A percentile compares a stretch with the other conserved stretches of the same genome.
Evolutionary conservation across 2,329 filamentous ascomycete genomes (phyloP).

Genomic region (Xylariomycetidae sp.): DNA sequence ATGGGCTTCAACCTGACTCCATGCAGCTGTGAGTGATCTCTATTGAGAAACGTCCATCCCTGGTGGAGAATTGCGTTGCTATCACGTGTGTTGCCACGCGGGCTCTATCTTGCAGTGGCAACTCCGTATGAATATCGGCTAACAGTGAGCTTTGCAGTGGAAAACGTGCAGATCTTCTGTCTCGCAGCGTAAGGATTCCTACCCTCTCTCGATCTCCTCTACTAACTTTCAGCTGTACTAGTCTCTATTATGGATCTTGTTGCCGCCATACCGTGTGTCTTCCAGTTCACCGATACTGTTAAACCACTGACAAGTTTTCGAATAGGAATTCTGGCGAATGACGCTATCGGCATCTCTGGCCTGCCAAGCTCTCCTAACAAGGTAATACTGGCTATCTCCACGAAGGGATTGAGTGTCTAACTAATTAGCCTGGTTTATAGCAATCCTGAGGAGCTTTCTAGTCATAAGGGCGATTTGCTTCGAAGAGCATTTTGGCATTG

Average conservation of each 20-base stretch:
- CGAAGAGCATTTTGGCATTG: slow-evolving; percentile 53
- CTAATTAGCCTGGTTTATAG: slow-evolving; percentile 16
- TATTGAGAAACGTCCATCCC: too few relatives aligned
- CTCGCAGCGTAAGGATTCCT: slow-evolving; percentile 42
- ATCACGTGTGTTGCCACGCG: too few relatives aligned
- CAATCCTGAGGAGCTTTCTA: slow-evolving; percentile 38
- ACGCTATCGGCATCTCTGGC: slow-evolving; percentile 49
- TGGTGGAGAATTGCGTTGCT: too few relatives aligned
- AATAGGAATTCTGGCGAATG: slow-evolving; percentile 55
- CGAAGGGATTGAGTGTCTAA: neutral
- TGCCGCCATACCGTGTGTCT: slow-evolving; percentile 44
- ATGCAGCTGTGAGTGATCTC: too few relatives aligned
- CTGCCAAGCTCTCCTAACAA: slow-evolving; percentile 50
- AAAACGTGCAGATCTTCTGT: slow-evolving; percentile 53
- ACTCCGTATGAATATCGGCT: too few relatives aligned
- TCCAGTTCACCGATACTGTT: too few relatives aligned
- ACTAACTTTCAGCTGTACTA: slow-evolving; percentile 18
- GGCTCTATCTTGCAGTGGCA: too few relatives aligned
- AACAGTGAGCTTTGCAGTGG: too few relatives aligned
- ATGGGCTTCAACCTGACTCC: slow-evolving; percentile 51
- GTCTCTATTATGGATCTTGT: slow-evolving; percentile 48
- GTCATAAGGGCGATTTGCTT: slow-evolving; percentile 43
- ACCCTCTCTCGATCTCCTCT: neutral
- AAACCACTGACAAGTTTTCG: neutral
- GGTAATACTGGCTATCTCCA: slow-evolving; percentile 33